Evolutionary conservation across 768 basidiomycete genomes (phyloP), one percentile per base, ranked within the genome.

Genomic region (Termitomyces bulborhizus): DNA sequence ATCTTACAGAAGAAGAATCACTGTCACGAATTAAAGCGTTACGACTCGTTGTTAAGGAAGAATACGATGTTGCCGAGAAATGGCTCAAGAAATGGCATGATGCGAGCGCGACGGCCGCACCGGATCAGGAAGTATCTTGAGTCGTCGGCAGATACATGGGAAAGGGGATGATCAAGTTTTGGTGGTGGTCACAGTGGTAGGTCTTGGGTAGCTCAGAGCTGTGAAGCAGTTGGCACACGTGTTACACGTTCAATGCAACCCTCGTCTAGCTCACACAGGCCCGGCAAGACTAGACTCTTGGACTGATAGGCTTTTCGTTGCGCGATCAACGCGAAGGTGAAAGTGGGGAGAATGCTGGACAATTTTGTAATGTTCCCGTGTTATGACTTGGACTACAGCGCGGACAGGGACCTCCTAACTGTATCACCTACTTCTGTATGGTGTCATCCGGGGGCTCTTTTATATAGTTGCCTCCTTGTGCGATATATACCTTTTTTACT

Each of bases 11-110:
- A 3, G 66, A 73, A 9, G 84, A 82, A 24, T 86, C 88, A 15
- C 68, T 90, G 16, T 68, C 66, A 0, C 73, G 71, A 68, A 90
- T 94, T 68, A 68, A 65, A 52, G 72, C 66, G 4, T 71, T 89
- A 45, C 71, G 95, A 31, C 63, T 60, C 39, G 72, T 75, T 57
- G 84, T 88, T 50, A 84, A 85, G 67, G 69, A 71, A 52, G 88
- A 95, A 62, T 89, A 92, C 62, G 69, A 67, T 8, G 76, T 76
- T 18, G 92, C 93, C 6, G 82, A 87, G 66, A 69, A 65, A 43
- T 89, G 84, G 80, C 69, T 97, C 64, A 78, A 75, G 69, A 68
- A 79, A 24, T 74, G 69, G 63, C 77, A 73, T 61, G 67, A 62
- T 3, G 62, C 67, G 37, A 51, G 64, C 41, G 42, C 54, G 3